Conservation (phyloP, 306 rosid species). For the Lupinus albus region DNA sequence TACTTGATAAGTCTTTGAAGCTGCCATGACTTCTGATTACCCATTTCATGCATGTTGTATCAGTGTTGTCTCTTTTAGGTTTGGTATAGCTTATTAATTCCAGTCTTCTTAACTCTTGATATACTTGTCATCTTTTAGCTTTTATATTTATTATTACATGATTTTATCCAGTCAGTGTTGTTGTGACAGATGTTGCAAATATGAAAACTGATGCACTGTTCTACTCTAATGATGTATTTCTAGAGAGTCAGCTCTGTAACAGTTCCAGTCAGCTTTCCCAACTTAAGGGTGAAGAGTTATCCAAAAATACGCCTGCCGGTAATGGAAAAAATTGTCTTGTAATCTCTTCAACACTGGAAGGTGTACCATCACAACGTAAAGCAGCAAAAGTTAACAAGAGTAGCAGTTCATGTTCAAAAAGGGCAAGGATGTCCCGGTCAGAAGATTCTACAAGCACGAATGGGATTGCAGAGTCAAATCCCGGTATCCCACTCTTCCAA, state of each 20-base stretch:
- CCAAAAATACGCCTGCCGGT: conserved; percentile 41
- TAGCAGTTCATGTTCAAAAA: conserved; percentile 58
- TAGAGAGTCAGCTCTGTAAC: conserved; percentile 48
- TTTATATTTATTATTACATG: conserved; percentile 17
- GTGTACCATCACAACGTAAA: conserved; percentile 55
- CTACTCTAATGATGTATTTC: conserved; percentile 46
- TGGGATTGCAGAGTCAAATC: conserved; percentile 58
- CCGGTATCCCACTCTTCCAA: conserved; percentile 56
- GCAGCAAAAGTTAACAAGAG: conserved; percentile 57
- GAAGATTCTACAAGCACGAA: conserved; percentile 49
- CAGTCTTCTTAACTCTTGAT: too few relatives aligned
- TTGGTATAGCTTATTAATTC: not conserved
- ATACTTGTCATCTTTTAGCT: too few relatives aligned
- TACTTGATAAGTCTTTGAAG: not conserved
- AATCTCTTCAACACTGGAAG: conserved; percentile 50
- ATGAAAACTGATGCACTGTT: conserved; percentile 49
- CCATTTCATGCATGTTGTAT: not conserved
- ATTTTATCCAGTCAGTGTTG: conserved; percentile 36
- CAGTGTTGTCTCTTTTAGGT: too few relatives aligned
- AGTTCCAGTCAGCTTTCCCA: conserved; percentile 49
- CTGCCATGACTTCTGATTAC: not conserved
- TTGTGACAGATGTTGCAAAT: conserved; percentile 57
- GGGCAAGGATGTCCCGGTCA: conserved; percentile 56
- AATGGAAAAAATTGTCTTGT: conserved; percentile 51
- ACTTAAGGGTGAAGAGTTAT: conserved; percentile 46